phyloP scores from a whole-genome alignment of 2,329 filamentous ascomycete genomes.

The Paecilomyces formosus region DNA sequence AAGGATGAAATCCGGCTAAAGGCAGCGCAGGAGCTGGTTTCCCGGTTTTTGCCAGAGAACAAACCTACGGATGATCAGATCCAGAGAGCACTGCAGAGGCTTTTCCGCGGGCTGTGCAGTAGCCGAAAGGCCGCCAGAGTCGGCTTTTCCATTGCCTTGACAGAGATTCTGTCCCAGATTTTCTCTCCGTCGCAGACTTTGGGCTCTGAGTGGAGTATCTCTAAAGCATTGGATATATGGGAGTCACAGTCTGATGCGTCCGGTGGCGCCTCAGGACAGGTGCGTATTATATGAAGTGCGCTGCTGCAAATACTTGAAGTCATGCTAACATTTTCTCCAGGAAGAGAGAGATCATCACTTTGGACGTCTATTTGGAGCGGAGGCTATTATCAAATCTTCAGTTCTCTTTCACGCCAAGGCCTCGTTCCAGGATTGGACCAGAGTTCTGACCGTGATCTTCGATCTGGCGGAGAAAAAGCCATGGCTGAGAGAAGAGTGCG shows the following conservation, averaged over 20 bases:
- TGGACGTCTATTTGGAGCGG: slow-evolving; percentile 78
- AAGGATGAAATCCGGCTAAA: slow-evolving; percentile 40
- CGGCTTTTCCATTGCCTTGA: slow-evolving; percentile 82
- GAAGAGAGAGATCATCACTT: slow-evolving; percentile 82
- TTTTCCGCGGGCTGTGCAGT: slow-evolving; percentile 85
- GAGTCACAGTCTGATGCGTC: slow-evolving; percentile 45
- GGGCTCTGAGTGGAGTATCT: slow-evolving; percentile 28
- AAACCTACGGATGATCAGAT: slow-evolving; percentile 33
- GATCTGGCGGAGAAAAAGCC: slow-evolving; percentile 72
- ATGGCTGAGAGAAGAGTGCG: slow-evolving; percentile 85
- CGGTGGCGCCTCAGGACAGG: slow-evolving; percentile 47
- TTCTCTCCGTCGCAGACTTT: slow-evolving; percentile 35
- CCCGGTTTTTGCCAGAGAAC: slow-evolving; percentile 36
- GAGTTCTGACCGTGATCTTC: slow-evolving; percentile 65
- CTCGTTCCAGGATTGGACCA: slow-evolving; percentile 44
- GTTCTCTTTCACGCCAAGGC: slow-evolving; percentile 56
- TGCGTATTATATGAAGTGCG: slow-evolving; percentile 19
- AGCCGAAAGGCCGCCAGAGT: slow-evolving; percentile 80
- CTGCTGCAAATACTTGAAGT: neutral
- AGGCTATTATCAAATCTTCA: slow-evolving; percentile 74
- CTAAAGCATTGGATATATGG: slow-evolving; percentile 44
- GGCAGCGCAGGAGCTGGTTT: slow-evolving; percentile 37
- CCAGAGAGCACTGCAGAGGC: slow-evolving; percentile 44
- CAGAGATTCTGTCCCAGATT: slow-evolving; percentile 68
- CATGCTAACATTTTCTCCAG: slow-evolving; percentile 45